These are phyloP conservation scores for Venturia aucupariae DNA, from an alignment of 2,329 filamentous ascomycete genomes.

Conservation along the genomic window DNA sequence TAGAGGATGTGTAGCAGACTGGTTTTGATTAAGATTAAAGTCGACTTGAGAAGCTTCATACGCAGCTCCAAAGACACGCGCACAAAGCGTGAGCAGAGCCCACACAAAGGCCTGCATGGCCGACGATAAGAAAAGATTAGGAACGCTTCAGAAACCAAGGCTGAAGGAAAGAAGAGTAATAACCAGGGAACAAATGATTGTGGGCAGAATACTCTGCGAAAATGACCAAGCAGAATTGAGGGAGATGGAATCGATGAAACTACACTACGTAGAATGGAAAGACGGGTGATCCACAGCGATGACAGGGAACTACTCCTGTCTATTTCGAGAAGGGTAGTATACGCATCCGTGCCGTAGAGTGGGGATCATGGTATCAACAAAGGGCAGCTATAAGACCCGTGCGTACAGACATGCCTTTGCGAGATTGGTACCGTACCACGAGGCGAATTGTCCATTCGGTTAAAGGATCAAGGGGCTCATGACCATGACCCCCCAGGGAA, in stretches of 20 bases:
- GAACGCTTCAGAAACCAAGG: not conserved
- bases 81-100: slow-evolving; percentile 1
- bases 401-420: not conserved
- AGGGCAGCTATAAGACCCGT: not conserved
- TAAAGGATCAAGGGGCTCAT: not conserved
- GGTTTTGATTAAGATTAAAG: slow-evolving; percentile 53
- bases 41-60: slow-evolving; percentile 29
- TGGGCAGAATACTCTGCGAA: not conserved
- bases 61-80: not conserved
- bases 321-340: slow-evolving; percentile 6
- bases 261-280: not conserved
- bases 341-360: not conserved
- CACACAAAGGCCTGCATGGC: slow-evolving; percentile 5
- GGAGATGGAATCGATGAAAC: not conserved
- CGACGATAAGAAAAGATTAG: not conserved
- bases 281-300: not conserved
- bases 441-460: not conserved
- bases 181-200: not conserved
- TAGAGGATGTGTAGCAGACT: slow-evolving; percentile 41
- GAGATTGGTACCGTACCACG: not conserved
- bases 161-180: not conserved
- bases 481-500: not conserved
- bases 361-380: not conserved
- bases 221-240: not conserved
- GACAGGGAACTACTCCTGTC: slow-evolving; percentile 1